Conservation (phyloP, 768 basidiomycete species). For the Boletus pseudo-olivaceus region DNA sequence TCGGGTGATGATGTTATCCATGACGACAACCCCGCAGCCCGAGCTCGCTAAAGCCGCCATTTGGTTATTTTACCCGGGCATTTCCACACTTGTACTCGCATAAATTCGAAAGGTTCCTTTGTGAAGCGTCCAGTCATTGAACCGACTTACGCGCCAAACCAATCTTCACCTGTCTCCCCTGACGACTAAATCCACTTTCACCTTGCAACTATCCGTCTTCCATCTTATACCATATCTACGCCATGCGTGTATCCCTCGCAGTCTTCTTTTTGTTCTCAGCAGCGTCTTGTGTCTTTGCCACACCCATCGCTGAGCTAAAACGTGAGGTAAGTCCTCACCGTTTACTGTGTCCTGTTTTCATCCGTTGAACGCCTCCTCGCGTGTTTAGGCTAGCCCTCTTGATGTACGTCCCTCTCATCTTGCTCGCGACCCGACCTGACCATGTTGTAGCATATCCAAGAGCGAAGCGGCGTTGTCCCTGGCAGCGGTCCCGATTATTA, state of each 20-base stretch:
- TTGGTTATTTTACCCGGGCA: slow-evolving; percentile 4
- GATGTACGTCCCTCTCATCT: background rate
- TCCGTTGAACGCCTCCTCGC: background rate
- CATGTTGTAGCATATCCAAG: background rate
- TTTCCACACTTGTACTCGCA: background rate
- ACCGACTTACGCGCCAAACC: background rate
- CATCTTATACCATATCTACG: background rate
- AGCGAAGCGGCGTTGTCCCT: background rate
- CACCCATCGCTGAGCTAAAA: slow-evolving; percentile 5
- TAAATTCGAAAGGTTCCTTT: background rate
- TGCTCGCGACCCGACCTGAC: background rate
- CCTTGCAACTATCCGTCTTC: background rate
- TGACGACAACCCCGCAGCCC: slow-evolving; percentile 11
- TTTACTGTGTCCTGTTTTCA: too few relatives aligned
- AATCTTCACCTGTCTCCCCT: background rate
- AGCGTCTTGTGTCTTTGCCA: slow-evolving; percentile 6
- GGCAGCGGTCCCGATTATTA: background rate
- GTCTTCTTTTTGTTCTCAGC: slow-evolving; percentile 13
- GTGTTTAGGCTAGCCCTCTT: background rate
- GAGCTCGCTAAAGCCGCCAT: slow-evolving; percentile 13
- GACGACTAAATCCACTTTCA: too few relatives aligned
- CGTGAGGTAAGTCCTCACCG: slow-evolving; percentile 5
- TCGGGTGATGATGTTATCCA: background rate
- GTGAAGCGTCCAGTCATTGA: background rate
- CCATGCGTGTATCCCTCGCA: slow-evolving; percentile 16